A percentile compares a stretch with the other conserved stretches of the same genome.
These are phyloP conservation scores for Davidsoniella eucalypti DNA, from an alignment of 2,329 filamentous ascomycete species.

Conservation along the genomic window DNA sequence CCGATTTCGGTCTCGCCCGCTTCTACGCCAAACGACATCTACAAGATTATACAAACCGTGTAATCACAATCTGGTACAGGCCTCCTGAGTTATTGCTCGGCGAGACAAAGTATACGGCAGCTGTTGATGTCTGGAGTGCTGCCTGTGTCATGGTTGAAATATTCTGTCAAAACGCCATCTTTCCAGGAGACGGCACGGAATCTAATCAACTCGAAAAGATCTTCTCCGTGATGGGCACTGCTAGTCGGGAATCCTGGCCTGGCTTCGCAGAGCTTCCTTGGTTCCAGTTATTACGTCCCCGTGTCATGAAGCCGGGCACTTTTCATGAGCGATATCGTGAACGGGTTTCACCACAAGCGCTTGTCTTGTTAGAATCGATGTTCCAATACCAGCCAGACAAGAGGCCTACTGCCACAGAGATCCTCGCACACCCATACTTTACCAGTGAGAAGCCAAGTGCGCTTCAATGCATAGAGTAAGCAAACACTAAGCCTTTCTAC, in stretches of 20 bases:
- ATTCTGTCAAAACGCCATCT: slow-evolving; percentile 84
- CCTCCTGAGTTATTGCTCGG: slow-evolving; percentile 80
- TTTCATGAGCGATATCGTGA: slow-evolving; percentile 76
- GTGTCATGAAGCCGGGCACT: slow-evolving; percentile 51
- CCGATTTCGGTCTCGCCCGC: slow-evolving; percentile 87
- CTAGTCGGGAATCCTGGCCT: slow-evolving; percentile 72
- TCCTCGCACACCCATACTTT: slow-evolving; percentile 81
- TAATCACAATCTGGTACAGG: slow-evolving; percentile 97
- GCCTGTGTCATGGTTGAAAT: slow-evolving; percentile 95
- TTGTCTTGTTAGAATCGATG: slow-evolving; percentile 69
- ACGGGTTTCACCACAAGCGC: slow-evolving; percentile 60
- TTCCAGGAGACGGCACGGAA: slow-evolving; percentile 89
- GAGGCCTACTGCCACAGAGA: slow-evolving; percentile 67
- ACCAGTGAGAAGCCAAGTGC: slow-evolving; percentile 61
- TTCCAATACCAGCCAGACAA: slow-evolving; percentile 77
- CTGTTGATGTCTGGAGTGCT: slow-evolving; percentile 91
- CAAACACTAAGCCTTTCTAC: slow-evolving; percentile 16
- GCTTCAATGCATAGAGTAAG: slow-evolving; percentile 66
- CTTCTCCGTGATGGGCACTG: slow-evolving; percentile 82
- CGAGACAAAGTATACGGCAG: slow-evolving; percentile 77
- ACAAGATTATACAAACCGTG: slow-evolving; percentile 93
- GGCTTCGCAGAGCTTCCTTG: slow-evolving; percentile 85
- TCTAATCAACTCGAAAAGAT: slow-evolving; percentile 93
- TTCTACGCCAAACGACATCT: slow-evolving; percentile 87
- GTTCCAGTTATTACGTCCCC: slow-evolving; percentile 81